These are phyloP conservation scores for Schizochytrium sp. DNA, from an alignment of 108 stramenopile species.

Conservation along the genomic window DNA sequence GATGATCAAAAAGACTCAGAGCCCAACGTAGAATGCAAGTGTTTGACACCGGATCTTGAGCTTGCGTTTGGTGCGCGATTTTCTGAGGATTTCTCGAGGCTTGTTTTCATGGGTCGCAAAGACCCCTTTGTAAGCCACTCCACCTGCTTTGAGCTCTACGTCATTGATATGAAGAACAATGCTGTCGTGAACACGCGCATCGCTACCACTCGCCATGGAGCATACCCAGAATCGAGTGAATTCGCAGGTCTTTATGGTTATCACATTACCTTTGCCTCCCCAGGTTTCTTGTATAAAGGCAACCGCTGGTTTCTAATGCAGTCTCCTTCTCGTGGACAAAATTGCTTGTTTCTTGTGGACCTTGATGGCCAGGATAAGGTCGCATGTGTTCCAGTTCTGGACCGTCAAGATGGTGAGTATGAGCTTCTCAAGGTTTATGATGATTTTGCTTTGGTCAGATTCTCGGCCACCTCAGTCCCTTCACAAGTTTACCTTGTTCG, in stretches of 20 bases:
- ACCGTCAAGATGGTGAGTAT: neutral
- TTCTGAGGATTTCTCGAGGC: neutral
- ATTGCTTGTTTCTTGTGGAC: constrained; percentile 16
- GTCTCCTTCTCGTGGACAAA: neutral
- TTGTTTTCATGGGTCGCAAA: constrained; percentile 3
- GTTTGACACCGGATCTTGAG: neutral
- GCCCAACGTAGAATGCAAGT: neutral
- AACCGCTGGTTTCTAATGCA: constrained; percentile 17
- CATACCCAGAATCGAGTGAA: neutral
- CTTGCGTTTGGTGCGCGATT: neutral
- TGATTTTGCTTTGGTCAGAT: neutral
- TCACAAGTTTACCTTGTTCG: neutral
- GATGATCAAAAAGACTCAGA: neutral
- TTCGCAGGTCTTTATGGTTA: constrained; percentile 53
- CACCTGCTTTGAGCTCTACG: constrained; percentile 55
- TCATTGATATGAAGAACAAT: too few relatives aligned
- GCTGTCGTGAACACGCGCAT: neutral
- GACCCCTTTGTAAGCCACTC: constrained; percentile 16
- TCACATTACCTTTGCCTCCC: neutral
- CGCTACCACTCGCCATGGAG: neutral
- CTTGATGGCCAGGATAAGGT: neutral
- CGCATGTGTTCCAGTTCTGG: neutral
- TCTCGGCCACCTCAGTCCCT: neutral
- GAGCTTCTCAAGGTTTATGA: neutral
- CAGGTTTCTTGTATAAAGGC: neutral